Conservation (phyloP, 805 yeast species). For the Deakozyma indianensis region DNA sequence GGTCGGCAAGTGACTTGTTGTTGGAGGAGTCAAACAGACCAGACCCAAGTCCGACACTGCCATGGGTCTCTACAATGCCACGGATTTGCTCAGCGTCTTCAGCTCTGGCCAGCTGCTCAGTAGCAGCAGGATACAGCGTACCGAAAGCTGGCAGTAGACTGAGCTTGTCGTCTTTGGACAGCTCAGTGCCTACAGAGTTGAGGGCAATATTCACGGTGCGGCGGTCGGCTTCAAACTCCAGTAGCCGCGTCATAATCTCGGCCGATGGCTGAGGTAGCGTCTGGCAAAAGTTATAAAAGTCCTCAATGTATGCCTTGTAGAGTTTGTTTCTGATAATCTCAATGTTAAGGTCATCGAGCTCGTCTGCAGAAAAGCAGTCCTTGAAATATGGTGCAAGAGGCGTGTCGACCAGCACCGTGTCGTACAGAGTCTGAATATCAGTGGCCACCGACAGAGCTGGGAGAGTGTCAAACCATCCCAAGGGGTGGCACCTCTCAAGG, state of each 20-base stretch:
- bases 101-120: conserved; percentile 50
- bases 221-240: conserved; percentile 89
- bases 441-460: conserved; percentile 93
- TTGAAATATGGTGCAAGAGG: conserved; percentile 96
- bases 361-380: conserved; percentile 74
- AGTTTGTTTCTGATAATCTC: conserved; percentile 86
- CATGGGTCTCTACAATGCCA: conserved; percentile 16
- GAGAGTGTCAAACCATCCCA: conserved; percentile 97
- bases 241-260: conserved; percentile 63
- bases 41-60: conserved; percentile 16
- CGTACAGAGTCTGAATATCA: conserved; percentile 84
- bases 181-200: conserved; percentile 75
- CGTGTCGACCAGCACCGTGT: conserved; percentile 86
- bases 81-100: conserved; percentile 83
- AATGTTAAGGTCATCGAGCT: conserved; percentile 87
- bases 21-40: conserved; percentile 32
- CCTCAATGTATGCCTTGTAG: conserved; percentile 86
- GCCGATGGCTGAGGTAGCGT: conserved; percentile 61
- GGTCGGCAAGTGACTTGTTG: conserved; percentile 72
- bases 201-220: conserved; percentile 83
- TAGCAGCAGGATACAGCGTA: conserved; percentile 55
- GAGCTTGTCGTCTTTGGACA: conserved; percentile 57
- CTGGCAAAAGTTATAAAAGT: conserved; percentile 54
- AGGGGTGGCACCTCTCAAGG: conserved; percentile 81
- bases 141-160: conserved; percentile 74